Conservation (phyloP, 768 basidiomycete species). For the Termitomyces eurrhizus region DNA sequence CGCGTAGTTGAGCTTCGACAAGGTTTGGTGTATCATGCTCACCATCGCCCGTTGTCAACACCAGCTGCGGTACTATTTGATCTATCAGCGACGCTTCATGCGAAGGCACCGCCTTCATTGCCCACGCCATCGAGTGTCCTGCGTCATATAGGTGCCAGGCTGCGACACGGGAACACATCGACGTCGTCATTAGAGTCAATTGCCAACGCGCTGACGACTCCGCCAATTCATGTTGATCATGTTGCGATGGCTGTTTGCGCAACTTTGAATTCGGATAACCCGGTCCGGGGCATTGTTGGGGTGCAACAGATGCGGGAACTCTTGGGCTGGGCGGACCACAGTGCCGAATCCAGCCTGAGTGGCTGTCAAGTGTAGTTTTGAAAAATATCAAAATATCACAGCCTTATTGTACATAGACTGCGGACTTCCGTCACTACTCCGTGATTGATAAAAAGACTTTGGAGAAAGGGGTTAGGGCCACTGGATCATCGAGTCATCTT, state of each 20-base stretch:
- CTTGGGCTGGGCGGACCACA: slow-evolving; percentile 53
- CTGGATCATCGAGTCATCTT: neutral
- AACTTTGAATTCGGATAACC: slow-evolving; percentile 45
- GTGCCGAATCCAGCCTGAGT: slow-evolving; percentile 1
- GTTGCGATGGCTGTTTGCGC: slow-evolving; percentile 83
- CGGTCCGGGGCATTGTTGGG: slow-evolving; percentile 61
- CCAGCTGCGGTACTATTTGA: slow-evolving; percentile 83
- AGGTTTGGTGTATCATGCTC: slow-evolving; percentile 97
- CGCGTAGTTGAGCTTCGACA: slow-evolving; percentile 7
- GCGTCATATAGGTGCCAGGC: slow-evolving; percentile 42
- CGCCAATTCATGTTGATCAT: slow-evolving; percentile 94
- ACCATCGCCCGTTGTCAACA: slow-evolving; percentile 84
- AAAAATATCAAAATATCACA: neutral
- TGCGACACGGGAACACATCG: slow-evolving; percentile 22
- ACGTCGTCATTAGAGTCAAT: slow-evolving; percentile 56
- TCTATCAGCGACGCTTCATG: slow-evolving; percentile 71
- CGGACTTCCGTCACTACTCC: neutral
- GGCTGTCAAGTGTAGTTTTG: slow-evolving; percentile 2
- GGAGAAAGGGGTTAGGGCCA: neutral
- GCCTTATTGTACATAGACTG: neutral
- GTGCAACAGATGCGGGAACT: slow-evolving; percentile 73
- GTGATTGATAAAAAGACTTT: neutral
- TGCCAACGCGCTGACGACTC: slow-evolving; percentile 77
- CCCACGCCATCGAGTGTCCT: slow-evolving; percentile 68
- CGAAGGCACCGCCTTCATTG: slow-evolving; percentile 47